Base-by-base conservation (phyloP, 768 basidiomycete species). In the Coprinopsis sp. region DNA sequence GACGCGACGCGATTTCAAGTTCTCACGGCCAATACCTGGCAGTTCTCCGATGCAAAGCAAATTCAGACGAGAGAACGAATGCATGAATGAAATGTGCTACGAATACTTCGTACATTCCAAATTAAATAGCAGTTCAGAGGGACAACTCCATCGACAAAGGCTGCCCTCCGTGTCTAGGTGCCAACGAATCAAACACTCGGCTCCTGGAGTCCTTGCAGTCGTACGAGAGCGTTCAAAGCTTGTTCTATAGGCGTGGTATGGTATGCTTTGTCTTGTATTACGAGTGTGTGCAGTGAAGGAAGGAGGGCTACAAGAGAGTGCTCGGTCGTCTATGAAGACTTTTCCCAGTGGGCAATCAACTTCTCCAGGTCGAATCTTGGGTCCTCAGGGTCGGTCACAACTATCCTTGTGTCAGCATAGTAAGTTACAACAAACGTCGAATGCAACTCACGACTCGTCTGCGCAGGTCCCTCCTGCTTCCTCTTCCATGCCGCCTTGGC, bases 321-420 rank as follows among this genome's bases (percentile, higher is more conserved):
- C 48, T 38, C 45, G 37, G 34, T 38, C 46, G 33, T 63, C 72
- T 70, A 83, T 74, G 71, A 77, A 56, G 79, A 80, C 61, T 75
- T 80, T 67, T 89, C 88, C 77, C 81, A 83, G 62, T 82, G 79
- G 34, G 76, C 73, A 63, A 90, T 59, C 50, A 96, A 69, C 68
- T 91, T 91, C 76, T 98, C 95, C 63, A 97, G 74, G 75, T 97
- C 93, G 69, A 97, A 99, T 54, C 79, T 82, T 44, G 95, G 91
- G 68, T 97, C 84, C 57, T 97, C 95, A 33, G 93, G 90, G 74
- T 99, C 82, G 54, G 91, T 87, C 54, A 96, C 73, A 55, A 95
- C 93, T 94, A 18, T 39, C 27, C 42, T 33, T 34, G 49, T 42
- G 19, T 46, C 39, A 39, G 33, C 33, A 38, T 28, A 38, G 37